phyloP scores from a whole-genome alignment of 768 basidiomycete genomes.

The Tylopilus cervinicoccineus region DNA sequence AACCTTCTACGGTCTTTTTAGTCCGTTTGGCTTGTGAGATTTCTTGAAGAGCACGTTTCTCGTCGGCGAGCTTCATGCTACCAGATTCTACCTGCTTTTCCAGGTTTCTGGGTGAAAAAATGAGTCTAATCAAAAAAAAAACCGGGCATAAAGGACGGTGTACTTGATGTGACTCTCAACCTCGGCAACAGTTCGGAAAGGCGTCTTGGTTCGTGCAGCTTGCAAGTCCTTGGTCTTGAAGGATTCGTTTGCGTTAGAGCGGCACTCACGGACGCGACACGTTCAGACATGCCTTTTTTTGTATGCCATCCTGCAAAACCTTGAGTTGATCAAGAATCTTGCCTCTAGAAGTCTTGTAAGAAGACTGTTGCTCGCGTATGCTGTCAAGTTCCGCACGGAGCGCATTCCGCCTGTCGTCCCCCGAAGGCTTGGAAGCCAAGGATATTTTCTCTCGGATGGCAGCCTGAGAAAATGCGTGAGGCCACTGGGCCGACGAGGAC shows the following conservation, averaged over 20 bases:
- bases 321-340: constrained; percentile 81
- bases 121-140: not conserved
- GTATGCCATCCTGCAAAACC: constrained; percentile 66
- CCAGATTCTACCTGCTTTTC: constrained; percentile 93
- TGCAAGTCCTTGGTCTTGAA: constrained; percentile 82
- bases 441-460: constrained; percentile 74
- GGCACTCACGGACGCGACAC: not conserved
- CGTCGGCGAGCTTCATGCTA: constrained; percentile 86
- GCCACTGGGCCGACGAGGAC: not conserved
- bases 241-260: constrained; percentile 2
- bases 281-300: constrained; percentile 63
- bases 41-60: constrained; percentile 92
- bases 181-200: constrained; percentile 80
- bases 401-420: constrained; percentile 64
- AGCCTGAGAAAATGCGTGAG: constrained; percentile 39
- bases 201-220: constrained; percentile 68
- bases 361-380: constrained; percentile 76
- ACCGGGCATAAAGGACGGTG: constrained; percentile 22
- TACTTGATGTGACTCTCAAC: constrained; percentile 86
- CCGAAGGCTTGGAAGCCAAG: constrained; percentile 53
- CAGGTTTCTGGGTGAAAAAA: constrained; percentile 51
- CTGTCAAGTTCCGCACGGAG: constrained; percentile 80
- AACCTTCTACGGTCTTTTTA: constrained; percentile 74
- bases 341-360: constrained; percentile 61
- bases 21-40: constrained; percentile 70